phyloP scores from a whole-genome alignment of 192 early-diverging fungal species.

The Backusella parvicylindrica region DNA sequence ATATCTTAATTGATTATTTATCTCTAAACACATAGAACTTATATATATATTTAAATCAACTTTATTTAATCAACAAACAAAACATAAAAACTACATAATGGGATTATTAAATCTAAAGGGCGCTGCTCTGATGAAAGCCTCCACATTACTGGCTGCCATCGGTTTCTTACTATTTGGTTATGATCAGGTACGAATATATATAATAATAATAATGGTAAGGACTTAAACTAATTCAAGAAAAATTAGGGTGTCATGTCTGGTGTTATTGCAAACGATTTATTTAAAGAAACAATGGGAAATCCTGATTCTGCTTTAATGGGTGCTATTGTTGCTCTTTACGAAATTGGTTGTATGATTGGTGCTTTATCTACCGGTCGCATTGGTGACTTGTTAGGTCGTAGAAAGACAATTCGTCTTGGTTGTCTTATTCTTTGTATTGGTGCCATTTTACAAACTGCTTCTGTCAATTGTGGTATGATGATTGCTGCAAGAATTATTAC shows the following conservation, averaged over 20 bases:
- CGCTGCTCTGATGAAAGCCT: slow-evolving; percentile 55
- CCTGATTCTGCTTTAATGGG: slow-evolving; percentile 26
- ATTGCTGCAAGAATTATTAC: slow-evolving; percentile 38
- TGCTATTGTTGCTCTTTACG: slow-evolving; percentile 36
- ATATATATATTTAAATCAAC: neutral
- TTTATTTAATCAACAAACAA: neutral
- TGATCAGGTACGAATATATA: slow-evolving; percentile 26
- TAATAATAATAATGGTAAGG: neutral
- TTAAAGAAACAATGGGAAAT: slow-evolving; percentile 23
- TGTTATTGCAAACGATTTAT: slow-evolving; percentile 23
- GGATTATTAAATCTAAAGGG: slow-evolving; percentile 17
- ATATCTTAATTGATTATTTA: neutral
- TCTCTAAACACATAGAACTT: neutral
- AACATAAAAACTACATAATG: neutral
- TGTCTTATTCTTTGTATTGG: slow-evolving; percentile 32
- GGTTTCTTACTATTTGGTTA: slow-evolving; percentile 38
- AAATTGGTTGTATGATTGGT: slow-evolving; percentile 36
- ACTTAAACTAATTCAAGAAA: neutral
- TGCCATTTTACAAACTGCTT: slow-evolving; percentile 26
- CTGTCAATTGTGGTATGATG: slow-evolving; percentile 28
- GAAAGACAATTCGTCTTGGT: slow-evolving; percentile 29
- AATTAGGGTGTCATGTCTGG: slow-evolving; percentile 34
- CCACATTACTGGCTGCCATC: slow-evolving; percentile 39
- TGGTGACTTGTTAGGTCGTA: slow-evolving; percentile 29
- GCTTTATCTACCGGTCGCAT: slow-evolving; percentile 28